Conservation (phyloP, 2,329 filamentous ascomycete species). For the Alternaria arbusti region DNA sequence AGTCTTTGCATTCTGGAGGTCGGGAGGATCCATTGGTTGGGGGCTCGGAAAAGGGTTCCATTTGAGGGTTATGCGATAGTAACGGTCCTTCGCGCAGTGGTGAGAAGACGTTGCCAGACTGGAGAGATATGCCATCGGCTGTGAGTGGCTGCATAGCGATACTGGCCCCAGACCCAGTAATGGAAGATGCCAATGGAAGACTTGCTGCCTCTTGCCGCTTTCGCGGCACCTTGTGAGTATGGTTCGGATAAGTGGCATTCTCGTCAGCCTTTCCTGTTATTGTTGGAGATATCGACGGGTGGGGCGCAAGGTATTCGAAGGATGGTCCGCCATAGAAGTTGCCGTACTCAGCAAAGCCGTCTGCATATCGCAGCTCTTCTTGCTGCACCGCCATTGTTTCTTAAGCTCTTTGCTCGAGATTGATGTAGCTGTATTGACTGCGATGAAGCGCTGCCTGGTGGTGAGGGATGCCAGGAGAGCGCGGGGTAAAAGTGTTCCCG, state of each 20-base stretch:
- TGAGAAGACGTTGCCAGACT: not conserved
- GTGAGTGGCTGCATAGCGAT: not conserved
- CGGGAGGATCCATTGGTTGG: not conserved
- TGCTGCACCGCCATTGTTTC: constrained; percentile 8
- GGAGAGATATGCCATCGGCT: not conserved
- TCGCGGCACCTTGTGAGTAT: constrained; percentile 12
- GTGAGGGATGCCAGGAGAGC: not conserved
- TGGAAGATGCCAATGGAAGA: not conserved
- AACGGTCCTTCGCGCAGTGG: not conserved
- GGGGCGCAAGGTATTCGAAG: constrained; percentile 12
- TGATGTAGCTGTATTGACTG: not conserved
- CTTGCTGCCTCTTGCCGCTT: constrained; percentile 9
- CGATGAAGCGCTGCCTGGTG: not conserved
- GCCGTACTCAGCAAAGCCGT: constrained; percentile 11
- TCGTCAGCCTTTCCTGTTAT: not conserved
- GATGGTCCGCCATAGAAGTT: constrained; percentile 15
- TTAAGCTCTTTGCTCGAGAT: not conserved
- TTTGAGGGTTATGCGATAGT: constrained; percentile 2
- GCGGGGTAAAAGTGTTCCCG: not conserved
- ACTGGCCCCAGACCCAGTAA: constrained; percentile 7
- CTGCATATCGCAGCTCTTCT: constrained; percentile 10
- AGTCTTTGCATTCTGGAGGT: constrained; percentile 2
- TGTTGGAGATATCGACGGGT: constrained; percentile 1
- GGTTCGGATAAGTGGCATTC: not conserved
- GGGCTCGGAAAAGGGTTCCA: not conserved